Base-by-base conservation (phyloP, 139 green algal genomes). In the Eudorina sp. region DNA sequence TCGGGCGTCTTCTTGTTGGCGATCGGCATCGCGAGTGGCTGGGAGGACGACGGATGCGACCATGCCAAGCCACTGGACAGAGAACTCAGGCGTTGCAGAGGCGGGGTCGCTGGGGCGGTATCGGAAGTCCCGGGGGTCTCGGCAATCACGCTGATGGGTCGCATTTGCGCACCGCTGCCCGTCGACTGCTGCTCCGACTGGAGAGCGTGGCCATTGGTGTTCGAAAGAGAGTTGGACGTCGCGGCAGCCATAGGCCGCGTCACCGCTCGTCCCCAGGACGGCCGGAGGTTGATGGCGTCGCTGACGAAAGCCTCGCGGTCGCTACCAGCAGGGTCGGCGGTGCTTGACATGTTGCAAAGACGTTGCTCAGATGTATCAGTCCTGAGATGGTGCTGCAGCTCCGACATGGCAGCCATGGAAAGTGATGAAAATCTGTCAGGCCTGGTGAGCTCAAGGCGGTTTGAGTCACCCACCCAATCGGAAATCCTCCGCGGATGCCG, bases 241-340 rank as follows among this genome's bases (percentile, higher is more conserved):
- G 31, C 34, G 38, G 73, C 43, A n/a, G 73, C 46, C 45, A 43
- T 19, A 7, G 43, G 73, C 23, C 73, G 21, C 7, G 21, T 60
- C 9, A 81, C 73, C 5, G 75, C 31, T 9, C 75, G 75, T 9
- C 75, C 48, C 75, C 75, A 83, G 34, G 75, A 83, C 4, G 75
- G 75, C 31, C 75, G 48, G 31, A 83, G 75, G 36, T 36, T 83
- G 75, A 83, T 68, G 73, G 11, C 27, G 7, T 81, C 73, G 27
- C 45, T 45, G 2, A 62, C 25, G 4, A 25, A 14, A 7, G 55
- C 70, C 40, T 79, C 41, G 36, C 19, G n/a, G 34, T n/a, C 29
- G 68, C 68, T 76, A 21, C 23, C 41, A 41, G 13, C 70, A 25
- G 21, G 9, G 62, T n/a, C 8, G 29, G 29, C 55, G 55, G 5